Conservation (phyloP, 805 yeast genomes). For the Yarrowia sp. region DNA sequence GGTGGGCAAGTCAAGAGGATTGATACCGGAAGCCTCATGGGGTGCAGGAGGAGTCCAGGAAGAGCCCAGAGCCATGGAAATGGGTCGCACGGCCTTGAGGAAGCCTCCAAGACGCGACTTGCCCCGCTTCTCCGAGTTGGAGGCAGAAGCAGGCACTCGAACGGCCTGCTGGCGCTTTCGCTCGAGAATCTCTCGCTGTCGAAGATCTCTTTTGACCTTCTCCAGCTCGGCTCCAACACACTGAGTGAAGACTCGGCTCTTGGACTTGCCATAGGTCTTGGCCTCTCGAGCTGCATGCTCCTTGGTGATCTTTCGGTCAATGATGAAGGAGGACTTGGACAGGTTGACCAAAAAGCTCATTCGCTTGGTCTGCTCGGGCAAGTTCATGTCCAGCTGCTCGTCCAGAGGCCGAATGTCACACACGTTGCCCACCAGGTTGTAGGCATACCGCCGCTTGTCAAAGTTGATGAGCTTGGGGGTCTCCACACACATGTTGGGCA, state of each 20-base stretch:
- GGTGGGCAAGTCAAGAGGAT: constrained; percentile 12
- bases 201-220: constrained; percentile 52
- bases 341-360: constrained; percentile 38
- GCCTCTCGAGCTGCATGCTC: constrained; percentile 49
- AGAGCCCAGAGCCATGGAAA: constrained; percentile 40
- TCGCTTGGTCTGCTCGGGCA: constrained; percentile 33
- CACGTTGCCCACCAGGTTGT: constrained; percentile 58
- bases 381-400: constrained; percentile 26
- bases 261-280: constrained; percentile 41
- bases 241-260: constrained; percentile 46
- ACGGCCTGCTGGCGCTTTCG: constrained; percentile 28
- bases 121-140: constrained; percentile 27
- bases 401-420: constrained; percentile 43
- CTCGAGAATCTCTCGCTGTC: constrained; percentile 44
- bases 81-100: constrained; percentile 43
- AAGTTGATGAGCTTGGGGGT: constrained; percentile 71
- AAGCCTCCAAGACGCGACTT: constrained; percentile 43
- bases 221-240: constrained; percentile 51
- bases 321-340: constrained; percentile 32
- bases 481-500: constrained; percentile 73
- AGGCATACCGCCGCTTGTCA: constrained; percentile 73
- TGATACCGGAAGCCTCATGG: constrained; percentile 6
- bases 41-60: constrained; percentile 24
- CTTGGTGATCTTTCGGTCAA: constrained; percentile 37
- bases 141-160: constrained; percentile 1